Evolutionary conservation across 164 flowering plant species (phyloP).

Genomic region (Umbilicus rupestris): DNA sequence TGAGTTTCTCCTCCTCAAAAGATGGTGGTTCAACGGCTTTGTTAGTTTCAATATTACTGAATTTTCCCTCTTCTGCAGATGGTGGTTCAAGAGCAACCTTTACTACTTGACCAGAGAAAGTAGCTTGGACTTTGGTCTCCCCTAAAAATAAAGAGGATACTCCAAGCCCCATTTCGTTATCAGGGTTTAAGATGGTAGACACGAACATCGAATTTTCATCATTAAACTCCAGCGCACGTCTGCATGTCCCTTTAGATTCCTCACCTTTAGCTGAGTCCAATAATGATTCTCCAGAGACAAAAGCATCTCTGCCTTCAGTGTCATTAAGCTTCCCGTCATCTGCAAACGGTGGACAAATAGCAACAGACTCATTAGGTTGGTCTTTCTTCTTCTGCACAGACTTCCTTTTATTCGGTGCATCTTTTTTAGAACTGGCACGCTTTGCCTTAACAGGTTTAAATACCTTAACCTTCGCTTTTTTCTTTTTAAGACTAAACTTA

Average conservation of each 20-base stretch:
- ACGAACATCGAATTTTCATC: background rate
- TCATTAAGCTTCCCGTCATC: background rate
- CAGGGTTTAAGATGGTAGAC: too few species aligned
- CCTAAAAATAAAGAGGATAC: too few species aligned
- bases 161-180: too few species aligned
- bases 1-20: background rate
- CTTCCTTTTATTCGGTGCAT: background rate
- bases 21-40: too few species aligned
- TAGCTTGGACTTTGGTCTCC: too few species aligned
- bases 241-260: background rate
- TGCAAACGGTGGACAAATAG: background rate
- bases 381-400: slow-evolving; percentile 1
- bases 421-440: background rate
- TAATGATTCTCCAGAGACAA: background rate
- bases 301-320: background rate
- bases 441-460: slow-evolving; percentile 1
- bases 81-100: background rate
- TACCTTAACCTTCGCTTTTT: background rate
- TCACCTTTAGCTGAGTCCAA: background rate
- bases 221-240: background rate
- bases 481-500: background rate
- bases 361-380: background rate
- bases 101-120: too few species aligned
- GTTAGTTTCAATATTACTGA: background rate
- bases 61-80: background rate